These are phyloP conservation scores for Turnera subulata DNA, from an alignment of 345 rosid genomes.

Conservation along the genomic window DNA sequence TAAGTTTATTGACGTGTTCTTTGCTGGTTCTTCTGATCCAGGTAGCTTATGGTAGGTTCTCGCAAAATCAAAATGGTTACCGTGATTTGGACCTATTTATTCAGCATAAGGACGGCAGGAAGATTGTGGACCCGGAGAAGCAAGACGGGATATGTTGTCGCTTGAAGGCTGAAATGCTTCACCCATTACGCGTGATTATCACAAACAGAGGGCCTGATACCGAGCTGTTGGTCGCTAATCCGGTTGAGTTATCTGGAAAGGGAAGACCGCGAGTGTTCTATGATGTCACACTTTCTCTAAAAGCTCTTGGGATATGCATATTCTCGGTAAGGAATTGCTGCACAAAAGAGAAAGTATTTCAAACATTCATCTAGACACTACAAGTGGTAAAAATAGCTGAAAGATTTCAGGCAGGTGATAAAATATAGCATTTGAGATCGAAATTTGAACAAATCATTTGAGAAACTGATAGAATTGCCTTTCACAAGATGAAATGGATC, in stretches of 20 bases:
- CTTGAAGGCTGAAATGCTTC: slow-evolving; percentile 76
- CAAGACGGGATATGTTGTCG: slow-evolving; percentile 45
- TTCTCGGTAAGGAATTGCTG: slow-evolving; percentile 59
- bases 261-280: slow-evolving; percentile 89
- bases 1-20: not conserved
- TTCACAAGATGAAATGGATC: too few relatives aligned
- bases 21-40: slow-evolving; percentile 26
- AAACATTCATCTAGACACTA: slow-evolving; percentile 7
- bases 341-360: not conserved
- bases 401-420: not conserved
- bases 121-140: slow-evolving; percentile 62
- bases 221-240: slow-evolving; percentile 80
- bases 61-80: slow-evolving; percentile 38
- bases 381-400: slow-evolving; percentile 2
- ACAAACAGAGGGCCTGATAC: slow-evolving; percentile 75
- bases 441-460: too few relatives aligned
- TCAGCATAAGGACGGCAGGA: slow-evolving; percentile 70
- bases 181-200: slow-evolving; percentile 67
- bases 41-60: slow-evolving; percentile 76
- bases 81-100: slow-evolving; percentile 77
- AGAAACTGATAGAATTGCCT: too few relatives aligned
- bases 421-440: too few relatives aligned
- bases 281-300: slow-evolving; percentile 68
- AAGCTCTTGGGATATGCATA: slow-evolving; percentile 66
- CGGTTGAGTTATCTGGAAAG: slow-evolving; percentile 75